Conservation (phyloP, 352 stramenopile species). For the Pythium apleroticum region DNA sequence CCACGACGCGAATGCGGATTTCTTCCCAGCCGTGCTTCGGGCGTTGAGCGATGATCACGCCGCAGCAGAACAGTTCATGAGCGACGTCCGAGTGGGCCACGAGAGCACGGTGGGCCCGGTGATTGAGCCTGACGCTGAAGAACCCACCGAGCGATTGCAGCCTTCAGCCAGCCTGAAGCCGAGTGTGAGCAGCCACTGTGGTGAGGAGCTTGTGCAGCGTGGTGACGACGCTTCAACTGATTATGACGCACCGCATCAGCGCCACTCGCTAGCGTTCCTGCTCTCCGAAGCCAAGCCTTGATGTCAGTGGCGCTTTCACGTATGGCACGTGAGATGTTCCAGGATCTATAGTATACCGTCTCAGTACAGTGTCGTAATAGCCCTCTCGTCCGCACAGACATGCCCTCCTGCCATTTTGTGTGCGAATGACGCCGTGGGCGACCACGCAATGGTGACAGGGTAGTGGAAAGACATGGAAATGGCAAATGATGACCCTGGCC, state of each 20-base stretch:
- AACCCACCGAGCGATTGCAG: not conserved
- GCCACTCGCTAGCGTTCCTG: not conserved
- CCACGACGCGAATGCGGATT: constrained; percentile 38
- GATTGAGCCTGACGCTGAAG: not conserved
- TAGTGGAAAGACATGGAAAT: too few species aligned
- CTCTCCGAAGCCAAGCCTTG: not conserved
- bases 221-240: not conserved
- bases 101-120: constrained; percentile 18
- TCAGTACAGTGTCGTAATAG: too few species aligned
- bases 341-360: too few species aligned
- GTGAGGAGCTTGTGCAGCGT: too few species aligned
- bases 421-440: too few species aligned
- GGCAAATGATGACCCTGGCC: too few species aligned
- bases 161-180: too few species aligned
- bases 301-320: not conserved
- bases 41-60: constrained; percentile 23
- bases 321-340: too few species aligned
- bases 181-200: too few species aligned
- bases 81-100: constrained; percentile 7
- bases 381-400: too few species aligned
- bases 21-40: constrained; percentile 34
- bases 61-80: constrained; percentile 11
- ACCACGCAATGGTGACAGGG: too few species aligned
- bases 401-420: too few species aligned
- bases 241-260: not conserved